These are phyloP conservation scores for Aegilops tauschii DNA, from an alignment of 176 grass and related monocot genomes.

Conservation along the genomic window DNA sequence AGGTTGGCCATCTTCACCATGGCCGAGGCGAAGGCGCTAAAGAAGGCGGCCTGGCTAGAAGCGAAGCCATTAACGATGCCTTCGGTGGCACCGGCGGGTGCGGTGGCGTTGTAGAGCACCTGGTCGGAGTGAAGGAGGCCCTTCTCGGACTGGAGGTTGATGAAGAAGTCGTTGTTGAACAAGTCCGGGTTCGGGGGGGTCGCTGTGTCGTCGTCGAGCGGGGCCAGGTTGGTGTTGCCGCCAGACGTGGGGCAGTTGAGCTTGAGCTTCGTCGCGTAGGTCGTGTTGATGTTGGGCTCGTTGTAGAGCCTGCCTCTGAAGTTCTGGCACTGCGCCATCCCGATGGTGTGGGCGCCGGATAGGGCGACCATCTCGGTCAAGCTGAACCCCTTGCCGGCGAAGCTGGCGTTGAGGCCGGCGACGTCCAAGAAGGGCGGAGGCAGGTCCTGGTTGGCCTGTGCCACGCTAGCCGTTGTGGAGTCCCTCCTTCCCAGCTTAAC, in stretches of 20 bases:
- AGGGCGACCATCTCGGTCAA: slow-evolving; percentile 57
- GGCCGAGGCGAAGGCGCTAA: slow-evolving; percentile 33
- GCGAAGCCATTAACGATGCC: slow-evolving; percentile 20
- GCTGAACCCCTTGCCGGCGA: neutral
- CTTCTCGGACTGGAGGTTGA: slow-evolving; percentile 31
- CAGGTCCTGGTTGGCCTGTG: slow-evolving; percentile 12
- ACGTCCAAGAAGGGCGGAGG: neutral
- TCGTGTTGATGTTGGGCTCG: slow-evolving; percentile 49
- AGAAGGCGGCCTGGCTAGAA: neutral
- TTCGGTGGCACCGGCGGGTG: neutral
- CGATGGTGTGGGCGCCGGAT: slow-evolving; percentile 77
- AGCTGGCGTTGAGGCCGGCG: neutral
- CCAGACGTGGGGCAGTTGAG: slow-evolving; percentile 23
- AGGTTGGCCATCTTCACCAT: slow-evolving; percentile 55
- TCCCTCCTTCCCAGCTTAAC: slow-evolving; percentile 50
- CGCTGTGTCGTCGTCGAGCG: slow-evolving; percentile 31
- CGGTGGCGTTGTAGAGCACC: slow-evolving; percentile 29
- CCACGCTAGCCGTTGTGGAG: neutral
- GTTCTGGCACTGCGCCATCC: slow-evolving; percentile 45
- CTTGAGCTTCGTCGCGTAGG: slow-evolving; percentile 34
- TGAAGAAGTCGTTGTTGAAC: slow-evolving; percentile 47
- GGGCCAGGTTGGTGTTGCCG: slow-evolving; percentile 41
- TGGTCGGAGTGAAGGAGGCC: slow-evolving; percentile 58
- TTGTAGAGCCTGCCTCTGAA: slow-evolving; percentile 63
- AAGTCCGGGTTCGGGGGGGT: neutral